These are phyloP conservation scores for Pichia sp. DNA, from an alignment of 1,139 yeast species.

Conservation along the genomic window DNA sequence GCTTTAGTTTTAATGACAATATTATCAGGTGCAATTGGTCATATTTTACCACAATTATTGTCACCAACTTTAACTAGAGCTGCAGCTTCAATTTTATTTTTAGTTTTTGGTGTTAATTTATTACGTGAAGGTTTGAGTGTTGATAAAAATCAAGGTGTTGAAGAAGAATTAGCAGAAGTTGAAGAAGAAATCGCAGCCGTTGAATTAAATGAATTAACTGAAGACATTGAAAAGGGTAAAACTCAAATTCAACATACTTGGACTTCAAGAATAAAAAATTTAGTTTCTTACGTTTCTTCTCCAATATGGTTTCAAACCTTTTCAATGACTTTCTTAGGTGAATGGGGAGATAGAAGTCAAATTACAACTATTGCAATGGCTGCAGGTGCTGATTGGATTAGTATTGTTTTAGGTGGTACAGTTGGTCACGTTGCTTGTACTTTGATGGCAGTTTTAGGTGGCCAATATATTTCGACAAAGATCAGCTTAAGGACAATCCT, in stretches of 20 bases:
- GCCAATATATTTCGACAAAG: conserved; percentile 80
- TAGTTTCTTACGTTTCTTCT: conserved; percentile 49
- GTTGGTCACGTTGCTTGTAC: conserved; percentile 91
- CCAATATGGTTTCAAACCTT: conserved; percentile 95
- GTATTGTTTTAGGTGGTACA: conserved; percentile 82
- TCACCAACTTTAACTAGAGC: conserved; percentile 77
- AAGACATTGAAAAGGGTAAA: conserved; percentile 53
- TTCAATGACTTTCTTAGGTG: conserved; percentile 93
- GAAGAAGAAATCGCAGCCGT: conserved; percentile 82
- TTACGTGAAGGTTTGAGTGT: conserved; percentile 75
- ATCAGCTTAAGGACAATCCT: conserved; percentile 91
- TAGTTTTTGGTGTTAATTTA: conserved; percentile 76
- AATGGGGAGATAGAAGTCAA: conserved; percentile 99
- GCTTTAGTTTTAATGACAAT: conserved; percentile 89
- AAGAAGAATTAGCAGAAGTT: conserved; percentile 93
- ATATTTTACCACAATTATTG: conserved; percentile 76
- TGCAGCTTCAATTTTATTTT: conserved; percentile 71
- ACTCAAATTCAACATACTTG: too few relatives aligned
- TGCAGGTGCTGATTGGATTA: conserved; percentile 91
- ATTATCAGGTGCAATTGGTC: conserved; percentile 86
- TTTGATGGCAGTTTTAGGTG: conserved; percentile 88
- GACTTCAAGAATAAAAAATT: conserved; percentile 14
- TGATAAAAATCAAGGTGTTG: conserved; percentile 81
- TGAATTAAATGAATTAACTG: conserved; percentile 47
- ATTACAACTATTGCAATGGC: conserved; percentile 99